Evolutionary conservation across 306 rosid genomes (phyloP), one percentile per base, ranked within the genome.

Genomic region (Casuarina equisetifolia): DNA sequence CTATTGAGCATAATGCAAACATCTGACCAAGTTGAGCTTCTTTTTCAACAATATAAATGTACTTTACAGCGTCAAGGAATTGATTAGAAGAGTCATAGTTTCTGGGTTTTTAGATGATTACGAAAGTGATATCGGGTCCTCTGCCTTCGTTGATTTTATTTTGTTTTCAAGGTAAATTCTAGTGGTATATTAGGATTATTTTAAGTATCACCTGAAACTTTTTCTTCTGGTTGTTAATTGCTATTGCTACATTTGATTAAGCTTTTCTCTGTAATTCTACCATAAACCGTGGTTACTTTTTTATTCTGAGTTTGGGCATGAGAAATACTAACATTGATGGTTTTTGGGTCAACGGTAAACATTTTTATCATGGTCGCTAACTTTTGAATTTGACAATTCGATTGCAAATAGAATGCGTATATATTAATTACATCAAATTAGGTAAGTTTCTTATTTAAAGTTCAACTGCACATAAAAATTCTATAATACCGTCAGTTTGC

Each of bases 391-490:
- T 32, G 6, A 71, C 42, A 38, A 15, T n/a, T 0, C 62, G 36
- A 17, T 78, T 73, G 38, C 25, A 62, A 66, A 54, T 61, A 3
- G 39, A 70, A 49, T 73, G 83, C 69, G 11, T 53, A 64, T 50
- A 20, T 64, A 49, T 69, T 45, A 9, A 51, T 71, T 10, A 16
- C 54, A 51, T 54, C 48, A 75, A 3, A 69, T 52, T 71, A 32
- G 72, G 73, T 77, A 17, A 54, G 43, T 79, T 81, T 77, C 45
- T 64, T 80, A 38, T 19, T 66, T 50, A 80, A 73, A 67, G 58
- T 49, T 32, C 43, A 46, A 55, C 54, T 58, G 64, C 64, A 9
- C 64, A 25, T 20, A 35, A 58, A 58, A 58, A 58, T n/a, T 58
- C 13, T 38, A 58, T 58, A 19, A 58, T 58, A 58, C 25, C 1